These are phyloP conservation scores for Hypoxylon sp. DNA, from an alignment of 2,329 filamentous ascomycete species.

Conservation along the genomic window DNA sequence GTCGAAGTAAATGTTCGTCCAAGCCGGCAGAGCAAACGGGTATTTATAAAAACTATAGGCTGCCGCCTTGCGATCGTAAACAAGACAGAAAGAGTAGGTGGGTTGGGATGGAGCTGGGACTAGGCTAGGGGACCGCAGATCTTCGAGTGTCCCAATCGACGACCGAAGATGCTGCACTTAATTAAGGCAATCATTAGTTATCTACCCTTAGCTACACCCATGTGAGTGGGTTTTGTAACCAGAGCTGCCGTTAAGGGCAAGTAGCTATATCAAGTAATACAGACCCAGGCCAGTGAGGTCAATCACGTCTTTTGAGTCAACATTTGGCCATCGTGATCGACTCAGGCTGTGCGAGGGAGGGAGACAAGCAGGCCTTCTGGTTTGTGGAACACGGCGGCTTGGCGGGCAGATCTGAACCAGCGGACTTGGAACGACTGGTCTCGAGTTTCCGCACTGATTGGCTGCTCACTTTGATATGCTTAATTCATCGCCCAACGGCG, in stretches of 20 bases:
- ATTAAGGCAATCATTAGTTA: constrained; percentile 22
- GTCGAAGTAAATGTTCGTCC: constrained; percentile 9
- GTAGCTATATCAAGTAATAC: constrained; percentile 31
- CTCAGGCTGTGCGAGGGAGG: constrained; percentile 37
- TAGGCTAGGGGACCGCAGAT: constrained; percentile 35
- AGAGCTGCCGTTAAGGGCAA: constrained; percentile 40
- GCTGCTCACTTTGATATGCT: constrained; percentile 34
- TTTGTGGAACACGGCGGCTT: constrained; percentile 40
- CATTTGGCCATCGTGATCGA: constrained; percentile 37
- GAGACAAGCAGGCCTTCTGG: constrained; percentile 37
- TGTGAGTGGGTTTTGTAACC: constrained; percentile 30
- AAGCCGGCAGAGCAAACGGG: constrained; percentile 18
- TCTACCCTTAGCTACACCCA: constrained; percentile 19
- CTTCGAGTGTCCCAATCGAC: constrained; percentile 32
- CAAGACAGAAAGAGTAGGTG: constrained; percentile 38
- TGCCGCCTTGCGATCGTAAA: constrained; percentile 30
- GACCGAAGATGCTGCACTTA: constrained; percentile 33
- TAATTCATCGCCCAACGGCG: constrained; percentile 33
- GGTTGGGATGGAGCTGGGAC: constrained; percentile 21
- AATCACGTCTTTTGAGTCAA: constrained; percentile 38
- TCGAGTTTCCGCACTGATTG: constrained; percentile 36
- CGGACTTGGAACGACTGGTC: constrained; percentile 30
- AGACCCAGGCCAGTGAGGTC: constrained; percentile 16
- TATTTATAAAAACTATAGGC: constrained; percentile 36
- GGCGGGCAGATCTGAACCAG: constrained; percentile 41